Evolutionary conservation across 208 protist species (phyloP).

Genomic region (Trypanosoma scelopori): DNA sequence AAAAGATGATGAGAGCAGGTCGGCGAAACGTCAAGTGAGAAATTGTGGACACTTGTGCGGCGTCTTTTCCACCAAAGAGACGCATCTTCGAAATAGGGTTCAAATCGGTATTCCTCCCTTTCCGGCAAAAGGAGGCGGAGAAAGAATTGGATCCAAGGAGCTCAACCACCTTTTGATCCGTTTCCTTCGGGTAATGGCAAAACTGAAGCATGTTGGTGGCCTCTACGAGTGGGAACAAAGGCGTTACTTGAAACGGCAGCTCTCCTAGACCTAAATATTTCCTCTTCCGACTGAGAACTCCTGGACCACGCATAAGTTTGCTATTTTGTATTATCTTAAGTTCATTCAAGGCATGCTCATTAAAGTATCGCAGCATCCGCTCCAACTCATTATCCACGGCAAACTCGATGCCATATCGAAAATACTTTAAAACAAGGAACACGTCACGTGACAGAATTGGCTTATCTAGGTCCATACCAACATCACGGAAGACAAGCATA

Average conservation of each 20-base stretch:
- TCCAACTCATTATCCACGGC: constrained; percentile 89
- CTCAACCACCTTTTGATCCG: constrained; percentile 13
- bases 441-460: constrained; percentile 87
- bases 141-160: constrained; percentile 6
- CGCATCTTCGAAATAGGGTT: not conserved
- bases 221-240: constrained; percentile 48
- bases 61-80: constrained; percentile 45
- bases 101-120: not conserved
- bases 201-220: constrained; percentile 61
- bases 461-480: constrained; percentile 89
- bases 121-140: constrained; percentile 6
- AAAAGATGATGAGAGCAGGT: constrained; percentile 81
- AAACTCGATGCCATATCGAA: constrained; percentile 83
- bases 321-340: constrained; percentile 88
- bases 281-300: constrained; percentile 43
- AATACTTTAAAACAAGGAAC: constrained; percentile 87
- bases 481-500: constrained; percentile 84
- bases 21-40: constrained; percentile 52
- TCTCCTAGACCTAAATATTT: not conserved
- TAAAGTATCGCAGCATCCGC: constrained; percentile 88
- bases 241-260: constrained; percentile 40
- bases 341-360: constrained; percentile 86
- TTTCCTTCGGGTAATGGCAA: constrained; percentile 31
- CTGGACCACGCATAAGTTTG: constrained; percentile 86
- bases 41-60: constrained; percentile 52